Percentiles rank a stretch among this genome's conserved stretches.
Conservation (phyloP, 2,329 filamentous ascomycete species). For the Colletotrichum magnum region DNA sequence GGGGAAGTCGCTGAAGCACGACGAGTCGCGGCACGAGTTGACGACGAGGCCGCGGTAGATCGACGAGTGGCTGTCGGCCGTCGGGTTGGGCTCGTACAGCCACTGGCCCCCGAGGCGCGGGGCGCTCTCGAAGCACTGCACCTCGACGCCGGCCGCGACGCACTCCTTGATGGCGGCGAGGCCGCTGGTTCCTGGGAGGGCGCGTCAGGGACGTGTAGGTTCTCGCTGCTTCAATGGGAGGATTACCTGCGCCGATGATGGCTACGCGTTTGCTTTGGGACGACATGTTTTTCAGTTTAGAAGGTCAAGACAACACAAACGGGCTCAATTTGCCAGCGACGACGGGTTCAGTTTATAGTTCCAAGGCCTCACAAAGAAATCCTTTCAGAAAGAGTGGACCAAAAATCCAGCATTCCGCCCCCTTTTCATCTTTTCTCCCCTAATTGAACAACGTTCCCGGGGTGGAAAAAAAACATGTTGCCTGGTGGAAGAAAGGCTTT, state of each 20-base stretch:
- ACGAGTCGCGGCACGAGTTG: constrained; percentile 55
- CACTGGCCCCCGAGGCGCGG: constrained; percentile 55
- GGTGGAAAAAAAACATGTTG: background rate
- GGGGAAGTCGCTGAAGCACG: constrained; percentile 56
- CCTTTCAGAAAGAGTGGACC: background rate
- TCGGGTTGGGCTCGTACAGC: constrained; percentile 50
- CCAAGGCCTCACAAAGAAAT: background rate
- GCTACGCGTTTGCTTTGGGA: constrained; percentile 41
- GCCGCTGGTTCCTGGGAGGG: constrained; percentile 50
- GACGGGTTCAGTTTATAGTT: background rate
- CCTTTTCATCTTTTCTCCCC: background rate
- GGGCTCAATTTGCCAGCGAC: too few species aligned
- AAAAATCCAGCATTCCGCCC: background rate
- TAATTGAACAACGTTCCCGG: too few species aligned
- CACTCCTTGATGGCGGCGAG: constrained; percentile 55
- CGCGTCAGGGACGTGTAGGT: background rate
- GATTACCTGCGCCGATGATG: constrained; percentile 45
- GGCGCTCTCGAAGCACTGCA: constrained; percentile 53
- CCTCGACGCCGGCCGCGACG: constrained; percentile 52
- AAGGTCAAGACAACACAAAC: too few species aligned
- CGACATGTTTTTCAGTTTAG: background rate
- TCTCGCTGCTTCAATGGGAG: too few species aligned
- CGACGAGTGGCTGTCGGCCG: constrained; percentile 47
- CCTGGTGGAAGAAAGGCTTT: background rate
- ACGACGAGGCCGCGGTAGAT: constrained; percentile 54